phyloP scores from a whole-genome alignment of 352 stramenopile species.

The Phytophthora tubulina region DNA sequence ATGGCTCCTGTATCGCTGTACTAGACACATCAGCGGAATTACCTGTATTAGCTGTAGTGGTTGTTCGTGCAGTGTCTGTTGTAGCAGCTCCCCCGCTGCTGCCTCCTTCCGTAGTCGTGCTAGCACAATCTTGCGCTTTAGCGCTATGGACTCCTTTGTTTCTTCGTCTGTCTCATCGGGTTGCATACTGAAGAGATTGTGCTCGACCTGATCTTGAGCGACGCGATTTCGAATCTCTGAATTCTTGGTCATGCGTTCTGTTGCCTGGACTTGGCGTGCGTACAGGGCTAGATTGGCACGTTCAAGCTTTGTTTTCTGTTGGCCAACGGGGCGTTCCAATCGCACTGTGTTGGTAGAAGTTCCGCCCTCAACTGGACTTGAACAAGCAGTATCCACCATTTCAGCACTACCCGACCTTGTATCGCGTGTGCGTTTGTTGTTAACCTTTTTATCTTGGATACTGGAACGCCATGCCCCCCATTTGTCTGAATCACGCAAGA shows the following conservation, averaged over 20 bases:
- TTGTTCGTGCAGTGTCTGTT: no score
- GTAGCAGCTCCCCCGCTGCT: neutral
- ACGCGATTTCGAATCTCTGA: neutral
- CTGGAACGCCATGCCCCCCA: conserved; percentile 1
- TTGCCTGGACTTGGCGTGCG: neutral
- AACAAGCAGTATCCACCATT: no score
- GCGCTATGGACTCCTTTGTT: neutral
- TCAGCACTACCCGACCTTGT: no score
- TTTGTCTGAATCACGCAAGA: conserved; percentile 15
- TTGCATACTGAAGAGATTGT: neutral
- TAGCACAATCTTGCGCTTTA: neutral
- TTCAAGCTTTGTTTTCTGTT: neutral
- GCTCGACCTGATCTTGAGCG: neutral
- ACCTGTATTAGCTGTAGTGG: no score
- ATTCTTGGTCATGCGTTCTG: neutral
- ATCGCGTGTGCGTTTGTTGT: neutral
- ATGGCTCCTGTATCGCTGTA: no score
- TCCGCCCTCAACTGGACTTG: no score
- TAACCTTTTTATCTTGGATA: neutral
- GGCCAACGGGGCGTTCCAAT: no score
- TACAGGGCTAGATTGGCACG: neutral
- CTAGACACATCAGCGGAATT: no score
- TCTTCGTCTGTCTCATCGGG: neutral
- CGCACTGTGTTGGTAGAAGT: no score
- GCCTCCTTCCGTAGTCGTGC: neutral